Evolutionary conservation across 306 rosid species (phyloP).

Genomic region (Citrullus mucosospermus): DNA sequence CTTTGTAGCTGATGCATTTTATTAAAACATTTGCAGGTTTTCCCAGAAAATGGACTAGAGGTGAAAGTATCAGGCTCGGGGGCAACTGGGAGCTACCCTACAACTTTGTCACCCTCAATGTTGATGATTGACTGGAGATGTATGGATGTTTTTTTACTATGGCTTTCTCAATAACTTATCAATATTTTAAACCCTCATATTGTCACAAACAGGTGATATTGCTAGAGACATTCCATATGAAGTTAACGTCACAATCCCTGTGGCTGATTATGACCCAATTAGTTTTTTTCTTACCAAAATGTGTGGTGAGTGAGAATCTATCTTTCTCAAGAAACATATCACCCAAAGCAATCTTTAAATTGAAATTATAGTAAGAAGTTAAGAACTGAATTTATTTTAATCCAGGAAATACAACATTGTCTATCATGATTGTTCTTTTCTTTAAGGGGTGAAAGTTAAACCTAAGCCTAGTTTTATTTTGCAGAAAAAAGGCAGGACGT

Average conservation of each 20-base stretch:
- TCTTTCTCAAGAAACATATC: not conserved
- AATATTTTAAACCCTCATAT: slow-evolving; percentile 3
- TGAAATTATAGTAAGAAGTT: not conserved
- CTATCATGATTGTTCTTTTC: not conserved
- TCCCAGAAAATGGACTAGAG: slow-evolving; percentile 60
- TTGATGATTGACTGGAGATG: slow-evolving; percentile 86
- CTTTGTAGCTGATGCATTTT: not conserved
- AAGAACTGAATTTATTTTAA: not conserved
- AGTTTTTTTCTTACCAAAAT: slow-evolving; percentile 64
- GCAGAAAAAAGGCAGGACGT: slow-evolving; percentile 51
- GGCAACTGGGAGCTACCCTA: slow-evolving; percentile 56
- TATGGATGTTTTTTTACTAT: slow-evolving; percentile 26
- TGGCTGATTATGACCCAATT: slow-evolving; percentile 68
- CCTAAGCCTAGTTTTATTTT: slow-evolving; percentile 10
- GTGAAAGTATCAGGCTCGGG: slow-evolving; percentile 68
- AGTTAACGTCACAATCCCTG: slow-evolving; percentile 71
- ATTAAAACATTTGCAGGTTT: slow-evolving; percentile 29
- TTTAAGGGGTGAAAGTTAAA: not conserved
- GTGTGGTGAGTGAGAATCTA: slow-evolving; percentile 66
- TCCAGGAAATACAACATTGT: not conserved
- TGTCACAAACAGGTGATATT: slow-evolving; percentile 39
- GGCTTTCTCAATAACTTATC: slow-evolving; percentile 5
- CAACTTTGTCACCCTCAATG: slow-evolving; percentile 83
- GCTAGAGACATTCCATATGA: slow-evolving; percentile 44
- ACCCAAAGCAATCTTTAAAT: not conserved